Percentiles rank a stretch among this genome's conserved stretches.
These are phyloP conservation scores for Planoprotostelium fungivorum DNA, from an alignment of 78 protist genomes.

Conservation along the genomic window DNA sequence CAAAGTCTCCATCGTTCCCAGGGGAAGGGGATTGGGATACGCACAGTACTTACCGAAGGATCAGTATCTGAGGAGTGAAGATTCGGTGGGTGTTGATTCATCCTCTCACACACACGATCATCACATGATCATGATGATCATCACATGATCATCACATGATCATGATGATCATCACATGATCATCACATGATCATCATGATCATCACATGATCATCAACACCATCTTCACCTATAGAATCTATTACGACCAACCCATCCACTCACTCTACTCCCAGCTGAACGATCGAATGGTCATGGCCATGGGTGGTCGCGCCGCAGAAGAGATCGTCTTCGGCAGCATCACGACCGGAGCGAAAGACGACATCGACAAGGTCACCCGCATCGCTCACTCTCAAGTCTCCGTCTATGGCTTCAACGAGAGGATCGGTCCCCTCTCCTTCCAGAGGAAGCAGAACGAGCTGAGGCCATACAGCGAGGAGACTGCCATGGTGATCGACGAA, in stretches of 20 bases:
- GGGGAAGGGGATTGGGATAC: slow-evolving; percentile 93
- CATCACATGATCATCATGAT: too few relatives aligned
- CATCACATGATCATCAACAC: too few relatives aligned
- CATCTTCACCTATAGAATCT: neutral
- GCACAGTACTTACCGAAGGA: slow-evolving; percentile 96
- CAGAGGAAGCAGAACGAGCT: slow-evolving; percentile 31
- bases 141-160: too few relatives aligned
- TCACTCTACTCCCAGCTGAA: too few relatives aligned
- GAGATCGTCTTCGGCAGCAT: slow-evolving; percentile 62
- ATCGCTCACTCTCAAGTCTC: slow-evolving; percentile 55
- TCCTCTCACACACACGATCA: too few relatives aligned
- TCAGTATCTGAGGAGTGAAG: slow-evolving; percentile 69
- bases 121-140: too few relatives aligned
- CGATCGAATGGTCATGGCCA: slow-evolving; percentile 83
- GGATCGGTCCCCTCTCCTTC: slow-evolving; percentile 77
- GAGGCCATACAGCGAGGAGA: slow-evolving; percentile 81
- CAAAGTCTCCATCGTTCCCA: slow-evolving; percentile 96
- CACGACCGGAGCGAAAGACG: slow-evolving; percentile 95
- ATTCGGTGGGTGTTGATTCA: too few relatives aligned
- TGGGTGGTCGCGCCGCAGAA: slow-evolving; percentile 94
- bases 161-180: too few relatives aligned
- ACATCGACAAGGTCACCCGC: slow-evolving; percentile 76
- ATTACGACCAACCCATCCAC: neutral
- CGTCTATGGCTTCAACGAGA: slow-evolving; percentile 77
- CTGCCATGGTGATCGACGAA: slow-evolving; percentile 71